Evolutionary conservation across 2,329 filamentous ascomycete species (phyloP).

Genomic region (Fusarium globosum): DNA sequence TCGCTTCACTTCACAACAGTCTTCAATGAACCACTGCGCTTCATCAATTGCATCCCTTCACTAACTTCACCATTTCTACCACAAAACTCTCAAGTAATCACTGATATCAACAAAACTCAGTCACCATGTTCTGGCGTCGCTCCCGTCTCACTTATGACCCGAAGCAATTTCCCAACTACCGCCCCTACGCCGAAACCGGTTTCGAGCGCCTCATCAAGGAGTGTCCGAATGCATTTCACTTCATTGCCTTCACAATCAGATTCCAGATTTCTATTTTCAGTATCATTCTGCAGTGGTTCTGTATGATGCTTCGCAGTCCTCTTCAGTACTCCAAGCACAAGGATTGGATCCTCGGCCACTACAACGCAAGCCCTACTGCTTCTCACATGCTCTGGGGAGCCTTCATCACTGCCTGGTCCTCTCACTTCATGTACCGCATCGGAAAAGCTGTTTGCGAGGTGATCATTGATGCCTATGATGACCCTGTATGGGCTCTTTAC

Average conservation of each 20-base stretch:
- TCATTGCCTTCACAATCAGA: constrained; percentile 3
- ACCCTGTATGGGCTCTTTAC: constrained; percentile 1
- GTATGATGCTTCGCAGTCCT: constrained; percentile 13
- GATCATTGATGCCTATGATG: not conserved
- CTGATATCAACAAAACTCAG: not conserved
- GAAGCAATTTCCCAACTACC: constrained; percentile 31
- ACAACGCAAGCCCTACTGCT: constrained; percentile 5
- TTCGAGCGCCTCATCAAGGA: constrained; percentile 11
- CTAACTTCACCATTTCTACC: not conserved
- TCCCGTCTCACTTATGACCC: constrained; percentile 23
- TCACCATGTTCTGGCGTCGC: constrained; percentile 15
- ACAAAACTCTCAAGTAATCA: not conserved
- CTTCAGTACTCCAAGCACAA: constrained; percentile 7
- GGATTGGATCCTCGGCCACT: constrained; percentile 23
- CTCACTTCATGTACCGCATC: not conserved
- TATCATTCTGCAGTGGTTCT: constrained; percentile 13
- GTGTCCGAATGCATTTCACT: not conserved
- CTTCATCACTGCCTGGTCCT: constrained; percentile 28
- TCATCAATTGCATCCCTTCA: not conserved
- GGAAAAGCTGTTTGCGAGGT: not conserved
- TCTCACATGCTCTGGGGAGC: constrained; percentile 10
- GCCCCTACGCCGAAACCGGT: constrained; percentile 2
- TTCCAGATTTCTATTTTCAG: constrained; percentile 14
- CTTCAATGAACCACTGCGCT: not conserved
- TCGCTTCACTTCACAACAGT: not conserved